These are phyloP conservation scores for Cytospora chrysosperma DNA, from an alignment of 2,329 filamentous ascomycete species.

Conservation along the genomic window DNA sequence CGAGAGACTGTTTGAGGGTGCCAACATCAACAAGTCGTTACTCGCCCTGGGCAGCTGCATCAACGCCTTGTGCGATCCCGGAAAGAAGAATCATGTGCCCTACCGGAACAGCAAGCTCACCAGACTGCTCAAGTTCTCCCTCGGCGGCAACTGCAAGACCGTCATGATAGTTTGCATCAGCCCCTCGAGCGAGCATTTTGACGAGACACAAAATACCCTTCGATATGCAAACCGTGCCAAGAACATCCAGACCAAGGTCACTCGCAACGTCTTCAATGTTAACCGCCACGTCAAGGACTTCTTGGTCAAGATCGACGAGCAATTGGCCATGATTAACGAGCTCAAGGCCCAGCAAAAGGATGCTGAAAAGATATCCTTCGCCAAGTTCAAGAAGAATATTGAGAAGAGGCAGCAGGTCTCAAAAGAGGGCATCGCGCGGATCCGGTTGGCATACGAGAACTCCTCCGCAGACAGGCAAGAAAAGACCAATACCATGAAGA, in stretches of 20 bases:
- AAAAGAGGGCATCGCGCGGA: conserved; percentile 75
- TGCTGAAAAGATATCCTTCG: conserved; percentile 74
- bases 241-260: conserved; percentile 99
- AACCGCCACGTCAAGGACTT: conserved; percentile 99
- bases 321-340: conserved; percentile 95
- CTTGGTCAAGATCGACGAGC: conserved; percentile 97
- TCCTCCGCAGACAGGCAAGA: conserved; percentile 75
- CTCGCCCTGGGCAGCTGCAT: conserved; percentile 95
- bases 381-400: conserved; percentile 86
- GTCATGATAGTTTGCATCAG: conserved; percentile 99
- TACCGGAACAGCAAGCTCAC: conserved; percentile 98
- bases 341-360: conserved; percentile 91
- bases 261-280: conserved; percentile 98
- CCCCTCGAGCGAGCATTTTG: conserved; percentile 92
- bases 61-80: conserved; percentile 92
- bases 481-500: conserved; percentile 76
- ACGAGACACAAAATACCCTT: conserved; percentile 96
- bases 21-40: conserved; percentile 99
- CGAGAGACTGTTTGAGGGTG: conserved; percentile 85
- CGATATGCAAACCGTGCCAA: conserved; percentile 97
- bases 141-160: conserved; percentile 96
- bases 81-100: conserved; percentile 89
- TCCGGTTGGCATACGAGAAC: conserved; percentile 82
- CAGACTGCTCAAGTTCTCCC: conserved; percentile 89
- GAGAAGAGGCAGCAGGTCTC: conserved; percentile 78